A percentile compares a stretch with the other conserved stretches of the same genome.
Evolutionary conservation across 225 moss, liverwort and hornwort species (phyloP).

Genomic region (Asterella californica): DNA sequence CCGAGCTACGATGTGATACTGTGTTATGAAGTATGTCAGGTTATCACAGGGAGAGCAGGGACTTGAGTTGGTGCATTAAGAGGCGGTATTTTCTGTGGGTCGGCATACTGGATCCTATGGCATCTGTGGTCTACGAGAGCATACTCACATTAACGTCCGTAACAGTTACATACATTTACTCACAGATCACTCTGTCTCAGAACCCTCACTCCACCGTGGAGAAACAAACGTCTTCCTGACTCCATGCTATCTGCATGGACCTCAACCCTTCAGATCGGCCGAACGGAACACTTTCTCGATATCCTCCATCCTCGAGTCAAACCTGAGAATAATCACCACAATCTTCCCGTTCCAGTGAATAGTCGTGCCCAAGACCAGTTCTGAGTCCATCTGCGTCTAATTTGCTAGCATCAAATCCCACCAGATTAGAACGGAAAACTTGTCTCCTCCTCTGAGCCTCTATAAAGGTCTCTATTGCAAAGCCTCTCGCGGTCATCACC

Average conservation of each 20-base stretch:
- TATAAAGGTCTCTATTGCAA: not conserved
- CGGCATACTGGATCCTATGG: constrained; percentile 5
- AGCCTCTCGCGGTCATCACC: not conserved
- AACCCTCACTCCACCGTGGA: not conserved
- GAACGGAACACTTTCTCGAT: not conserved
- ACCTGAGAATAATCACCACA: not conserved
- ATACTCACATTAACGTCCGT: not conserved
- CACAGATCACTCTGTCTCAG: not conserved
- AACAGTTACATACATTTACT: too few species aligned
- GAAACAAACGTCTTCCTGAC: not conserved
- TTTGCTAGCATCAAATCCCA: not conserved
- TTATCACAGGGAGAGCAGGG: not conserved
- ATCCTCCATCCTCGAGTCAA: not conserved
- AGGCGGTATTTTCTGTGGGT: not conserved
- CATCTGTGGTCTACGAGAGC: not conserved
- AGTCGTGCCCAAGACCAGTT: not conserved
- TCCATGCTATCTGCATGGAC: not conserved
- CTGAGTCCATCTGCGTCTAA: not conserved
- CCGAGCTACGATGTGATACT: not conserved
- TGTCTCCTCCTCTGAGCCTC: not conserved
- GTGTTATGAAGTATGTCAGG: not conserved
- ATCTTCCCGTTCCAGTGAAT: not conserved
- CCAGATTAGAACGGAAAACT: not conserved
- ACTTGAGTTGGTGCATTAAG: not conserved
- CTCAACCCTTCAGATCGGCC: not conserved